Base-by-base conservation (phyloP, 768 basidiomycete species). In the Panaeolus papilionaceus region DNA sequence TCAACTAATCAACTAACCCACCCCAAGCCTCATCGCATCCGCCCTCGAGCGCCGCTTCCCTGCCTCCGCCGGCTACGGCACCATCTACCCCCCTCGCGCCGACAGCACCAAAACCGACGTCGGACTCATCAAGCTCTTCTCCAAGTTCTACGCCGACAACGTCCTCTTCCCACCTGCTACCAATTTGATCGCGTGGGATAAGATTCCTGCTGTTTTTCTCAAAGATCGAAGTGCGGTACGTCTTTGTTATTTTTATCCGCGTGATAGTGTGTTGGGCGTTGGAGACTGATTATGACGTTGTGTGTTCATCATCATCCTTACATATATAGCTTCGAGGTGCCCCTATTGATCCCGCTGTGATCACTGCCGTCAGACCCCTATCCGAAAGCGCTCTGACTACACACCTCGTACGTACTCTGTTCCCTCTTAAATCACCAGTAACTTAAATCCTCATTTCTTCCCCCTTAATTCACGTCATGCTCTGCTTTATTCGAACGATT, bases 21-120 rank as follows among this genome's bases (percentile, higher is more conserved):
- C 39, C 49, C 51, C 38, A 64, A 84, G 81, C 65, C 77, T 89
- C 69, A 88, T 89, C 62, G 81, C 80, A 12, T 73, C 81, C 23
- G 80, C 78, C 2, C 81, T 89, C 18, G 88, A 89, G 70, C 82
- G 84, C 58, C 84, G 83, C 14, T 88, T 87, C 72, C 85, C 86
- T 26, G n/a, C 81, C 38, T 76, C 81, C n/a, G 71, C 77, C 39
- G 84, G 84, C 54, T 83, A 83, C 74, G 80, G 78, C 4, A 83
- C 85, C 12, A 73, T 87, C 7, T 87, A 86, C 72, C 87, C 87
- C 9, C 70, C 70, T 3, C 73, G 79, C n/a, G 85, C 82, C 64
- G 74, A 80, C 61, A 79, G 82, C 58, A 77, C 76, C 39, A 80
- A 70, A 40, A 67, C 79, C 28, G 83, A 87, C 73, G 81, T 81